These are phyloP conservation scores for Periconia macrospinosa DNA, from an alignment of 2,329 filamentous ascomycete species.

Conservation along the genomic window DNA sequence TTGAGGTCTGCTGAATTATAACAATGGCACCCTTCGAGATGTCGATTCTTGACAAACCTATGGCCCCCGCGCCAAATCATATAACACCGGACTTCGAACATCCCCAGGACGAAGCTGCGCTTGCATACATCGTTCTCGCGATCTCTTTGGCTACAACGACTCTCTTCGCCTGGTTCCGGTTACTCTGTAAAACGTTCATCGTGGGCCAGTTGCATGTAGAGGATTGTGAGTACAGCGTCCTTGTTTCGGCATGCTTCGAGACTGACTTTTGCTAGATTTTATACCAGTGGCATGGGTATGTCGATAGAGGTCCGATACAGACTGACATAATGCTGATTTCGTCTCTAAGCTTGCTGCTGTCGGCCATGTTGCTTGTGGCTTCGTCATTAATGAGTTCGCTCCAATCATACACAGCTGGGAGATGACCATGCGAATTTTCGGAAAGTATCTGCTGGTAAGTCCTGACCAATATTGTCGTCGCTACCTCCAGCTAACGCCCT, in stretches of 20 bases:
- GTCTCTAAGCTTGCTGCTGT: constrained; percentile 10
- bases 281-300: constrained; percentile 19
- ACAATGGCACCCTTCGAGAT: neutral
- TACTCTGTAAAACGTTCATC: constrained; percentile 14
- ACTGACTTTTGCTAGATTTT: constrained; percentile 11
- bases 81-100: constrained; percentile 9
- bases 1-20: neutral
- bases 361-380: constrained; percentile 6
- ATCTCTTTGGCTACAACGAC: constrained; percentile 7
- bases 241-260: neutral
- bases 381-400: constrained; percentile 14
- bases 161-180: constrained; percentile 17
- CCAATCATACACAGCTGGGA: constrained; percentile 20
- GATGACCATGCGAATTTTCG: constrained; percentile 7
- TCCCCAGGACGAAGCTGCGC: constrained; percentile 9
- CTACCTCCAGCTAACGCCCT: neutral
- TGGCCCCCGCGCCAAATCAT: constrained; percentile 6
- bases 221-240: constrained; percentile 11
- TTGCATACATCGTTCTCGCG: constrained; percentile 10
- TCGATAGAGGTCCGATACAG: neutral
- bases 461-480: neutral
- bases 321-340: neutral
- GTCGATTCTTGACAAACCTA: neutral
- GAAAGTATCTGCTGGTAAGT: constrained; percentile 11
- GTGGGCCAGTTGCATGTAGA: constrained; percentile 12